Evolutionary conservation across 2,329 filamentous ascomycete species (phyloP), one percentile per base, ranked within the genome.

Genomic region (Aspergillus arachidicola): DNA sequence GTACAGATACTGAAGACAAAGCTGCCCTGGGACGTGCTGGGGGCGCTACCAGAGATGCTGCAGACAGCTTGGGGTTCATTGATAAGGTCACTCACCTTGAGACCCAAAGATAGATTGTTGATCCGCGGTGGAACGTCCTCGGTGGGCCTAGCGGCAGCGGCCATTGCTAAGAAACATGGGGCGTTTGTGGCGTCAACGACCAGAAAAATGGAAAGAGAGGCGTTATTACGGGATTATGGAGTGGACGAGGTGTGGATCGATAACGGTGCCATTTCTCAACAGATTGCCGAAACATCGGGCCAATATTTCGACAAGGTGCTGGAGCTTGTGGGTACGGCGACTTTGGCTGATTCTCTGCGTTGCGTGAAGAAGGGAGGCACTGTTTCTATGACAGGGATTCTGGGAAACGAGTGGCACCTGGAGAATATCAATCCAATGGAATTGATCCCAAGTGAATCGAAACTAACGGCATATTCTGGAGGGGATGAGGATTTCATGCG

Each of bases 31-130:
- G 74, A 78, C 32, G 70, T 76, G 2, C 64, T 85, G 1, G 83
- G 81, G 6, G 81, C 82, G 1, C 71, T 83, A 58, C 82, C 82
- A 3, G 82, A 84, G 70, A 84, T 85, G 82, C 62, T 85, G 63
- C 82, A 84, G 71, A 84, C 82, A 3, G 79, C 82, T 1, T 84
- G 78, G 69, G 82, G 82, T 0, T 75, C 75, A 7, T 63, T 85
- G 43, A 77, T 79, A n/a, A 73, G 70, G 53, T 70, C 74, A 4
- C 67, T 85, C 54, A 69, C 74, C 50, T 58, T 84, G 23, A 59
- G 75, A 54, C 69, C 73, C 12, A 78, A 76, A 0, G 81, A 85
- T 12, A 76, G 73, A 16, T 61, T 85, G 58, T 71, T 85, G n/a
- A 74, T 85, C n/a, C 73, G 82, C 6, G 83, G 83, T 2, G 82